Evolutionary conservation across 495 filamentous ascomycete genomes (phyloP), one percentile per base, ranked within the genome.

Genomic region (Aspergillus cristatus): DNA sequence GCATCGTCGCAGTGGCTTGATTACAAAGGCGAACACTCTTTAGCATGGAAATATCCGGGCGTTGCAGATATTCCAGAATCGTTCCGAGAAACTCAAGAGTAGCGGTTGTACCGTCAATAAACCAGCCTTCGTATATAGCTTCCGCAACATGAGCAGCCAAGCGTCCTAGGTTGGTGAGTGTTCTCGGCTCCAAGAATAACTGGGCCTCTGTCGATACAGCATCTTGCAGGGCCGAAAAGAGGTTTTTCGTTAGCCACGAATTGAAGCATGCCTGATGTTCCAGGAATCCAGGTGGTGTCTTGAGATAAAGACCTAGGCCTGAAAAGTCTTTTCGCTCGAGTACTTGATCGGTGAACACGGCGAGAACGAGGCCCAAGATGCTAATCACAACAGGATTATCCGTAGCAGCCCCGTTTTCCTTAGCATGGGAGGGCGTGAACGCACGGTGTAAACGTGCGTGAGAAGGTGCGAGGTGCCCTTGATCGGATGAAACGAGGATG

Each of bases 231-330:
- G 81, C 75, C 6, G 78, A 76, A 30, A 97, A 68, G 7, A 82
- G 76, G 37, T 80, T 82, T 22, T 76, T 74, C 12, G 96, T 67
- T 10, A 97, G 57, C 61, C 90, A 96, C 0, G 93, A 93, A 55
- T 89, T 85, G 50, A 97, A 95, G 54, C 85, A 90, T 4, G 88
- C 87, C 45, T 94, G 88, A 46, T 96, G 84, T 50, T 96, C 90
- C 49, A 86, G 74, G 51, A 90, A 94, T 1, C 90, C 87, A 3
- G 91, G 83, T 2, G 91, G 91, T 1, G 88, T 77, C 54, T 91
- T 94, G n/a, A 85, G 62, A 49, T 85, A 91, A 18, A 97, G 61
- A 0, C 85, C 85, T 36, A 98, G 81, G 2, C 93, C 90, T 2
- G 82, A 69, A 50, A 96, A 98, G 18, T 98, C 88, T 55, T 94